Evolutionary conservation across 768 basidiomycete species (phyloP).

Genomic region (Leccinum uliginosum): DNA sequence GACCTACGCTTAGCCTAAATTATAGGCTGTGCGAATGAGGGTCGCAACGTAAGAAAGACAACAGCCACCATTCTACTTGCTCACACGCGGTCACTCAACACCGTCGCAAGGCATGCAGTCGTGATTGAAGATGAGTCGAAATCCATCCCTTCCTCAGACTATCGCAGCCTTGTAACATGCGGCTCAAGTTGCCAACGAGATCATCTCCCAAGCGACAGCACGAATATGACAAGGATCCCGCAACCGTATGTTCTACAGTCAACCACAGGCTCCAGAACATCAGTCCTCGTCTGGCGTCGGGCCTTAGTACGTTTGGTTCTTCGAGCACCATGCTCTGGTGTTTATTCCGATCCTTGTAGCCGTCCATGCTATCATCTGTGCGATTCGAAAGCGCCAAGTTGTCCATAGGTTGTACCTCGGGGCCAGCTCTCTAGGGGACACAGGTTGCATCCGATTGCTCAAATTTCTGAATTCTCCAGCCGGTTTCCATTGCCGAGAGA

Average conservation of each 20-base stretch:
- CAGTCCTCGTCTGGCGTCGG: constrained; percentile 28
- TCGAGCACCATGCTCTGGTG: not conserved
- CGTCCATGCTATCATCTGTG: constrained; percentile 44
- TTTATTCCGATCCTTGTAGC: constrained; percentile 31
- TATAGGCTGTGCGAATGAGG: not conserved
- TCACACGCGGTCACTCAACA: constrained; percentile 14
- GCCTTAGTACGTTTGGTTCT: constrained; percentile 17
- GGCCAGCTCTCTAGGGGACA: constrained; percentile 53
- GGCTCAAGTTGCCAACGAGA: constrained; percentile 17
- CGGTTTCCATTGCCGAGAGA: constrained; percentile 37
- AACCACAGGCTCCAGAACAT: constrained; percentile 22
- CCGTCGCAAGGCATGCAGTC: constrained; percentile 1
- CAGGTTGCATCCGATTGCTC: constrained; percentile 53
- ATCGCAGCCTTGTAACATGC: constrained; percentile 15
- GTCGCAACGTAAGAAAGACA: not conserved
- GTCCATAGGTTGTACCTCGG: constrained; percentile 54
- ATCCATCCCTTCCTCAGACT: not conserved
- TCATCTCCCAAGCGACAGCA: constrained; percentile 25
- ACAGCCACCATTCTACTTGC: not conserved
- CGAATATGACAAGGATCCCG: constrained; percentile 25
- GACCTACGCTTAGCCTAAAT: not conserved
- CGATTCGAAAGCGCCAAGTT: constrained; percentile 41
- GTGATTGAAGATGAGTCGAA: not conserved
- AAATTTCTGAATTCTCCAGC: constrained; percentile 47
- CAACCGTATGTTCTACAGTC: constrained; percentile 26